These are phyloP conservation scores for Straminergon stramineum DNA, from an alignment of 225 moss, liverwort and hornwort species.

Conservation along the genomic window DNA sequence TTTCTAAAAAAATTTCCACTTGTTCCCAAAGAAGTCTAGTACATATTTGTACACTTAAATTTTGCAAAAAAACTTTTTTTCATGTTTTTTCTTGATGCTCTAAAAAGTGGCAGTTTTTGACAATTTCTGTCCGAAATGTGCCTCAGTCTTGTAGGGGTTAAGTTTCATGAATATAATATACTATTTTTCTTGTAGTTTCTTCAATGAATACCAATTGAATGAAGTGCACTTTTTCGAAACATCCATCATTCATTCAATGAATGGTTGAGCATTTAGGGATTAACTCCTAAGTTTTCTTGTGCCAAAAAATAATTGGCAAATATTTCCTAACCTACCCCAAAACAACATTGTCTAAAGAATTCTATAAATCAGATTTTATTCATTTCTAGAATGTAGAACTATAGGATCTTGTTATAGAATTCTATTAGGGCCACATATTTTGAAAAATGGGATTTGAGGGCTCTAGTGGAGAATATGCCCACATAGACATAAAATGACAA, in stretches of 20 bases:
- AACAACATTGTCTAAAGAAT: not conserved
- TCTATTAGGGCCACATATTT: not conserved
- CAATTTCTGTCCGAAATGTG: no score
- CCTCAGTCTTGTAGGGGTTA: no score
- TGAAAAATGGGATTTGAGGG: not conserved
- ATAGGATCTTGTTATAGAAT: not conserved
- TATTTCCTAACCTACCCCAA: rapidly evolving
- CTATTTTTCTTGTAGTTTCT: not conserved
- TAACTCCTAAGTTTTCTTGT: not conserved
- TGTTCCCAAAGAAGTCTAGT: no score
- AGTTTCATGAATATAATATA: not conserved
- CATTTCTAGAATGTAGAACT: not conserved
- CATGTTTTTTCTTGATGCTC: no score
- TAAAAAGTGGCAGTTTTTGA: no score
- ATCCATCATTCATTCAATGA: not conserved
- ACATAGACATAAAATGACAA: not conserved
- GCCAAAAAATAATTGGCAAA: not conserved
- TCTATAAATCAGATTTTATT: not conserved
- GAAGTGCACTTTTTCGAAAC: not conserved
- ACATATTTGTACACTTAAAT: no score
- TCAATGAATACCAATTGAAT: not conserved
- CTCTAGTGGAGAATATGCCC: not conserved
- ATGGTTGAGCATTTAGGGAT: not conserved
- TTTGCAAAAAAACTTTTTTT: no score
- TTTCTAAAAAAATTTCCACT: no score